Percentiles rank a stretch among this genome's conserved stretches.
Evolutionary conservation across 495 filamentous ascomycete species (phyloP).

Genomic region (Penicillium flavigenum): DNA sequence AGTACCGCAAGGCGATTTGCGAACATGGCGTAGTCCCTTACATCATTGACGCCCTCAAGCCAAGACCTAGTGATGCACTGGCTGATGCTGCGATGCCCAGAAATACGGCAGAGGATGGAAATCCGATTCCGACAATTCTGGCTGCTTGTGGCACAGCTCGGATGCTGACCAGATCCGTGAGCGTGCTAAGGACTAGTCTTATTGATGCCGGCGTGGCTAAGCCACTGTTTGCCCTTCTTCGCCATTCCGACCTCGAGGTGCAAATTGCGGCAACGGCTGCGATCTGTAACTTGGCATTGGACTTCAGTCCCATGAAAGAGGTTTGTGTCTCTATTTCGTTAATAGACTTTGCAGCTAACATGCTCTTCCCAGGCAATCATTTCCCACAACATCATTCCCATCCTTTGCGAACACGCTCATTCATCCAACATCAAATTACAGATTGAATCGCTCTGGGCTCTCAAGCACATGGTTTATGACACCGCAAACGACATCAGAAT

Average conservation of each 20-base stretch:
- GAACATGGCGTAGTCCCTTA: slow-evolving; percentile 76
- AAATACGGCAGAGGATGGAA: slow-evolving; percentile 45
- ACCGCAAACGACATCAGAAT: slow-evolving; percentile 69
- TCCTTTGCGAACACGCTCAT: slow-evolving; percentile 81
- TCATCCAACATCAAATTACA: slow-evolving; percentile 69
- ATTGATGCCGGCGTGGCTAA: slow-evolving; percentile 80
- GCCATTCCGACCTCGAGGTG: slow-evolving; percentile 74
- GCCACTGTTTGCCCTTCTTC: slow-evolving; percentile 75
- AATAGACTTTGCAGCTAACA: slow-evolving; percentile 19
- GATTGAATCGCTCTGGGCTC: slow-evolving; percentile 83
- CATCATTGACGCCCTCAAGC: slow-evolving; percentile 78
- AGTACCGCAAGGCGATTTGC: slow-evolving; percentile 78
- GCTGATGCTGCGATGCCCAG: slow-evolving; percentile 35
- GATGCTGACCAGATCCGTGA: slow-evolving; percentile 78
- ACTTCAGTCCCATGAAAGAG: slow-evolving; percentile 87
- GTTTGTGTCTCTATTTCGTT: slow-evolving; percentile 44
- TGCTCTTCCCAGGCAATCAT: slow-evolving; percentile 58
- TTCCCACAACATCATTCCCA: slow-evolving; percentile 70
- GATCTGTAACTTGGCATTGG: slow-evolving; percentile 77
- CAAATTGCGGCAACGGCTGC: slow-evolving; percentile 80
- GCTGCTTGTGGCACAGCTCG: slow-evolving; percentile 80
- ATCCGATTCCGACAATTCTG: slow-evolving; percentile 66
- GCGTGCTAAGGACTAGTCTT: slow-evolving; percentile 76
- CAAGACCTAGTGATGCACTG: slow-evolving; percentile 43
- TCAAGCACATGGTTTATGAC: slow-evolving; percentile 80